Percentiles rank a stretch among this genome's conserved stretches.
These are phyloP conservation scores for Hsuehochloa calcarea DNA, from an alignment of 176 grass and related monocot genomes.

Conservation along the genomic window DNA sequence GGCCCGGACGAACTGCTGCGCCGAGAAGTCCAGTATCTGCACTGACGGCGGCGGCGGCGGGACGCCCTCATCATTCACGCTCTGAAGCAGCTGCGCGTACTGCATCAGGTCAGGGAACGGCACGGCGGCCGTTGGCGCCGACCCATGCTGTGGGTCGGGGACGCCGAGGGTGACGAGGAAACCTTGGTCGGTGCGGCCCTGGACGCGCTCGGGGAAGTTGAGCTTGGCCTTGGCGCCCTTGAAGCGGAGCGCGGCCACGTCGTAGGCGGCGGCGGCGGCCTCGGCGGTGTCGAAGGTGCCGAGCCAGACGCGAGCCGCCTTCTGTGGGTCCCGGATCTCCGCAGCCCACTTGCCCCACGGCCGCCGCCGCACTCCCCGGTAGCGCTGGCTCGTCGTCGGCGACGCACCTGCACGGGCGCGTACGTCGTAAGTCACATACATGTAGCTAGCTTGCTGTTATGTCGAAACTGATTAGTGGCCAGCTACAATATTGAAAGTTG, in stretches of 20 bases:
- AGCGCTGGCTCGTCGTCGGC: conserved; percentile 33
- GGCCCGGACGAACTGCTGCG: conserved; percentile 11
- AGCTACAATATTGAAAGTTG: background rate
- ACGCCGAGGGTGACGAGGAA: conserved; percentile 33
- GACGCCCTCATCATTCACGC: background rate
- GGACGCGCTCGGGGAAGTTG: conserved; percentile 80
- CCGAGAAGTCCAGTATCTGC: conserved; percentile 42
- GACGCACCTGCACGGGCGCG: background rate
- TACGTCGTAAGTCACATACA: background rate
- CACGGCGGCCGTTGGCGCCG: background rate
- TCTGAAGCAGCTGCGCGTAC: conserved; percentile 60
- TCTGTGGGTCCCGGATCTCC: conserved; percentile 71
- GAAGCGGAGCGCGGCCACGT: conserved; percentile 67
- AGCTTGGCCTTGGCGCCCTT: conserved; percentile 83
- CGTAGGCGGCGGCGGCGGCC: conserved; percentile 65
- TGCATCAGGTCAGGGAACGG: conserved; percentile 51
- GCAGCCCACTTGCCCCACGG: conserved; percentile 88
- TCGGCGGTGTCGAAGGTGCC: conserved; percentile 78
- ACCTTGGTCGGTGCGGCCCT: conserved; percentile 49
- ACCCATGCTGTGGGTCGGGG: background rate
- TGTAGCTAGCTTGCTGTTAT: background rate
- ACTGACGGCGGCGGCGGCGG: background rate
- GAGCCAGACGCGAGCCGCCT: conserved; percentile 78
- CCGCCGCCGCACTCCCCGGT: conserved; percentile 63
- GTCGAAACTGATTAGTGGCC: background rate